Evolutionary conservation across 176 grass and related monocot genomes (phyloP), one percentile per base, ranked within the genome.

Genomic region (Zea luxurians): DNA sequence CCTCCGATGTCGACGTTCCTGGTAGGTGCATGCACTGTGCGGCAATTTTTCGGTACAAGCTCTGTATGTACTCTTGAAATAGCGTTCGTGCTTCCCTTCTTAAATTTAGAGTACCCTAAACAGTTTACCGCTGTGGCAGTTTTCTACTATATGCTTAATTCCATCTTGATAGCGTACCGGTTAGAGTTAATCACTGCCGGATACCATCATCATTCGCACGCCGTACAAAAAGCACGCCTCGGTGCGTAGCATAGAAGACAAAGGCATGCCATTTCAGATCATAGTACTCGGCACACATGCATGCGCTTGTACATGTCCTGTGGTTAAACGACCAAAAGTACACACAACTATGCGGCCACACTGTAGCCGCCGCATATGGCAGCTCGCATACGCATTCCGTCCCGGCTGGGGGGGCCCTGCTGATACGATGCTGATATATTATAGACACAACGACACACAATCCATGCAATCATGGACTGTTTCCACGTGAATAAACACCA

Each of bases 241-340:
- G 47, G 37, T 10, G 61, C 46, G 20, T 12, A 47, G 61, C 34
- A 40, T 12, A 36, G 61, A 78, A 52, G 75, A 78, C 61, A 66
- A 52, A 38, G 38, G 13, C 75, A 66, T 66, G 47, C 46, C 61
- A 66, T 53, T 78, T 78, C 76, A 78, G 61, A 78, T 78, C 47
- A 66, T 66, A 13, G 75, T 78, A 66, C 75, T 78, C 50, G 61
- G 9, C 37, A 78, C 75, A 77, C 60, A 73, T 60, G 72, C 73
- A 61, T 45, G 57, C 47, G 47, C 76, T 41, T 27, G 62, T 66
- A 6, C 13, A 48, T 78, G 48, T 42, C 47, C 36, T 66, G 48
- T 65, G 62, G 76, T 66, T 47, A 67, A 78, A 78, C 63, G 76
- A 78, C 76, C 76, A 67, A 43, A 78, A 78, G 76, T 78, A 78